Conservation (phyloP, 768 basidiomycete species). For the Crassisporium funariophilum region DNA sequence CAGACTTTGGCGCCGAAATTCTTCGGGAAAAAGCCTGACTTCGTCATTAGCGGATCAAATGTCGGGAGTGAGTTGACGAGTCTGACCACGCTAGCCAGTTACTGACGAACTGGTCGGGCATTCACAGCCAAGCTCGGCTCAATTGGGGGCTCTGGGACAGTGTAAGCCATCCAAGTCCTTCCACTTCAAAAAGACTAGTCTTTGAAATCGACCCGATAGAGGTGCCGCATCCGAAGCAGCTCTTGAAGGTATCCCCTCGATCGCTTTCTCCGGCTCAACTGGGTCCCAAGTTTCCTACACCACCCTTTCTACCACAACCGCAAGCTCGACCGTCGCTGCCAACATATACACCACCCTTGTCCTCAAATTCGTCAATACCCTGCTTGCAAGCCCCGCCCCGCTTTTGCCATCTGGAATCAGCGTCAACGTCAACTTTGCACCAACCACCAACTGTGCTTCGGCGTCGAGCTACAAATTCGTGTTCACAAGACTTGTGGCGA, state of each 20-base stretch:
- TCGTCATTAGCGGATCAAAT: conserved; percentile 51
- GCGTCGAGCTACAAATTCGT: conserved; percentile 44
- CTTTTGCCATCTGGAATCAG: conserved; percentile 43
- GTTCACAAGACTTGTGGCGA: conserved; percentile 40
- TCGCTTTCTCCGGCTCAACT: conserved; percentile 46
- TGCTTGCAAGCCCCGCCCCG: conserved; percentile 31
- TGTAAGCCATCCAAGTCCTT: conserved; percentile 35
- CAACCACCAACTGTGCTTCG: conserved; percentile 38
- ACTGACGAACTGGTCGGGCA: background rate
- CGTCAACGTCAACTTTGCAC: conserved; percentile 55
- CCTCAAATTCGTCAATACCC: conserved; percentile 38
- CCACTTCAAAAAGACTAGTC: background rate
- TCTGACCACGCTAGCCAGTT: background rate
- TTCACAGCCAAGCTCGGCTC: conserved; percentile 35
- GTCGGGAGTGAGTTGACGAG: conserved; percentile 38
- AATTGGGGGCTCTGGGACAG: conserved; percentile 42
- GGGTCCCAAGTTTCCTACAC: conserved; percentile 52
- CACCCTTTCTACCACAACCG: conserved; percentile 40
- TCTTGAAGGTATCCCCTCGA: conserved; percentile 48
- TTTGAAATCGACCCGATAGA: conserved; percentile 24
- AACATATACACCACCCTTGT: conserved; percentile 45
- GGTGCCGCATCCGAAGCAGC: conserved; percentile 54
- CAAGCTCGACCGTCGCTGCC: conserved; percentile 38
- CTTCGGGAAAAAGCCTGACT: conserved; percentile 41
- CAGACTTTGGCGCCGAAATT: conserved; percentile 45